Percentiles rank a stretch among this genome's conserved stretches.
phyloP scores from a whole-genome alignment of 768 basidiomycete genomes.

The Mycena floridula region DNA sequence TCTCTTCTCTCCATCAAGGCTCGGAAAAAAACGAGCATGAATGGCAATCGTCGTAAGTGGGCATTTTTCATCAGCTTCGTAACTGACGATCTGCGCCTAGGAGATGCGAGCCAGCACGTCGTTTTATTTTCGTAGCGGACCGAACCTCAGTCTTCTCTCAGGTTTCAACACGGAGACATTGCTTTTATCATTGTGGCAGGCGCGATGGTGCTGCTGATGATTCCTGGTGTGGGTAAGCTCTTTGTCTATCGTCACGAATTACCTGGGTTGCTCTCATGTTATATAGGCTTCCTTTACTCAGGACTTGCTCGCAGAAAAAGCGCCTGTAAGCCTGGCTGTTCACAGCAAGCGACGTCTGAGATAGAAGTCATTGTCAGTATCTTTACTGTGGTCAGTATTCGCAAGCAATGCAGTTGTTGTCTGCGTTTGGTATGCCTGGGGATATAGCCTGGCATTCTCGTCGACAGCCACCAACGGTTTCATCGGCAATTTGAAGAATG shows the following conservation, averaged over 20 bases:
- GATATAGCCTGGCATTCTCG: conserved; percentile 82
- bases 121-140: background rate
- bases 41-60: too few species aligned
- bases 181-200: conserved; percentile 65
- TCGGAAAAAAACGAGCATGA: too few species aligned
- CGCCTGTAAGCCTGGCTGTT: conserved; percentile 36
- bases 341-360: too few species aligned
- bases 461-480: conserved; percentile 66
- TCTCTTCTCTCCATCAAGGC: too few species aligned
- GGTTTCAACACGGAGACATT: conserved; percentile 68
- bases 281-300: conserved; percentile 71
- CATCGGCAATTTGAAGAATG: conserved; percentile 76
- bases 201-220: conserved; percentile 72
- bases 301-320: conserved; percentile 68
- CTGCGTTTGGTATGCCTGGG: conserved; percentile 80
- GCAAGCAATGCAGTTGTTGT: conserved; percentile 72
- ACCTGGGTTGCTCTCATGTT: background rate
- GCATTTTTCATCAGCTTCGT: too few species aligned
- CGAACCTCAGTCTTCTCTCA: too few species aligned
- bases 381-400: conserved; percentile 70
- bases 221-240: conserved; percentile 67
- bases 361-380: conserved; percentile 41
- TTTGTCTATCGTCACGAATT: background rate
- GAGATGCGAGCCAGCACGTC: conserved; percentile 11
- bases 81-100: too few species aligned